A percentile compares a stretch with the other conserved stretches of the same genome.
These are phyloP conservation scores for Solanum gracilifrons DNA, from an alignment of 257 asterid genomes.

Conservation along the genomic window DNA sequence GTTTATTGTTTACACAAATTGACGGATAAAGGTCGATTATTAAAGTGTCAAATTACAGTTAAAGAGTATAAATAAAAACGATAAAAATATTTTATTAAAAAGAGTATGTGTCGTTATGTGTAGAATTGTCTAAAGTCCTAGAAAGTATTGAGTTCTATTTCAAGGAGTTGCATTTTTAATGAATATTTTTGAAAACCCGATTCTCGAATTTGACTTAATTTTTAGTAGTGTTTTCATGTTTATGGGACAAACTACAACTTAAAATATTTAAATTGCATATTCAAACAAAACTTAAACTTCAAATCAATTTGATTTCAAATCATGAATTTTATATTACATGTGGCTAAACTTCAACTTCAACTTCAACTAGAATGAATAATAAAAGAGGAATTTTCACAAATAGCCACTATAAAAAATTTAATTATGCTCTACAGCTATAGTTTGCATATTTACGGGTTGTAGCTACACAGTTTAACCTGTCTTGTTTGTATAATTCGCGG, in stretches of 20 bases:
- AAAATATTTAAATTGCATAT: too few relatives aligned
- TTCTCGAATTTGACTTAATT: not conserved
- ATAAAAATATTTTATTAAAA: too few relatives aligned
- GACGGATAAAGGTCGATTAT: not conserved
- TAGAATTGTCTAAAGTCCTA: not conserved
- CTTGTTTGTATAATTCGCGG: too few relatives aligned
- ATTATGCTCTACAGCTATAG: too few relatives aligned
- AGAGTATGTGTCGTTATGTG: not conserved
- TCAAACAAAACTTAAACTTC: too few relatives aligned
- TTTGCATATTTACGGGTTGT: too few relatives aligned
- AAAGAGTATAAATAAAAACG: not conserved
- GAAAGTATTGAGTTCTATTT: too few relatives aligned
- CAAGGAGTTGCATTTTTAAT: not conserved
- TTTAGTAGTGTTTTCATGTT: not conserved
- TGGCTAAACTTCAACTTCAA: not conserved
- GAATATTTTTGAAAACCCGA: not conserved
- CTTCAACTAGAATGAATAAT: not conserved
- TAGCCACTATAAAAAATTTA: accelerated
- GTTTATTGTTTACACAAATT: not conserved
- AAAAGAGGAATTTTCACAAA: too few relatives aligned
- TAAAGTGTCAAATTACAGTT: not conserved
- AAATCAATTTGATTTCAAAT: too few relatives aligned
- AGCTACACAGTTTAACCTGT: too few relatives aligned
- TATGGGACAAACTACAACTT: not conserved
- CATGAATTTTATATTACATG: too few relatives aligned